These are phyloP conservation scores for Glaciozyma martinii DNA, from an alignment of 768 basidiomycete species.

Conservation along the genomic window DNA sequence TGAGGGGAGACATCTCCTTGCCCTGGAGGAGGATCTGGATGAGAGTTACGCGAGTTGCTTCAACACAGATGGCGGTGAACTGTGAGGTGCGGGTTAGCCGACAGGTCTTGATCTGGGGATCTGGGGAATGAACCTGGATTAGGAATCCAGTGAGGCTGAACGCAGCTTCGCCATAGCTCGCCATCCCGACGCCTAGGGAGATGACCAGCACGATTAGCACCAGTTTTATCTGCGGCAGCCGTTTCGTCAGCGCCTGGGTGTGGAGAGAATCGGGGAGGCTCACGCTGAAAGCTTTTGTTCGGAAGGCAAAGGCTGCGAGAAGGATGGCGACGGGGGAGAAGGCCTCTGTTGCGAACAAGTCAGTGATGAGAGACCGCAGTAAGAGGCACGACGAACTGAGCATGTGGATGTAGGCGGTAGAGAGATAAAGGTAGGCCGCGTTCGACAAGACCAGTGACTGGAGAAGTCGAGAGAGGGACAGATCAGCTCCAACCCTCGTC, in stretches of 20 bases:
- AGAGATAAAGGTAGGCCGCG: constrained; percentile 54
- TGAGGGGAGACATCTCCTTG: constrained; percentile 91
- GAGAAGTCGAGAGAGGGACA: background rate
- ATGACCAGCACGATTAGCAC: constrained; percentile 34
- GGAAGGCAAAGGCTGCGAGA: constrained; percentile 64
- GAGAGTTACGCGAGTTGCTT: constrained; percentile 87
- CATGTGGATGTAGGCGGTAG: constrained; percentile 41
- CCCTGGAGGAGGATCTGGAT: constrained; percentile 88
- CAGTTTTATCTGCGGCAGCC: background rate
- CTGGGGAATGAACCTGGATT: constrained; percentile 51
- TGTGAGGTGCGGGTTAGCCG: background rate
- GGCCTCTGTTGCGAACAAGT: constrained; percentile 45
- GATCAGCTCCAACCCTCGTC: too few species aligned
- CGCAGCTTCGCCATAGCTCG: constrained; percentile 72
- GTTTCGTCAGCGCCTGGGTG: too few species aligned
- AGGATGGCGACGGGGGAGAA: constrained; percentile 77
- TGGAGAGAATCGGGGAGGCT: too few species aligned
- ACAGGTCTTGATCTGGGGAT: background rate
- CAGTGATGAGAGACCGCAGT: constrained; percentile 53
- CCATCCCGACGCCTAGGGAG: constrained; percentile 50
- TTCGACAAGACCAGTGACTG: background rate
- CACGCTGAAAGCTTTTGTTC: constrained; percentile 11
- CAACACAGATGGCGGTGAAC: constrained; percentile 67
- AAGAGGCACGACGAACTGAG: constrained; percentile 56
- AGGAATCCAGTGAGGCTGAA: constrained; percentile 64